phyloP scores from a whole-genome alignment of 129 eudicot species.

The Flaveria brownii region DNA sequence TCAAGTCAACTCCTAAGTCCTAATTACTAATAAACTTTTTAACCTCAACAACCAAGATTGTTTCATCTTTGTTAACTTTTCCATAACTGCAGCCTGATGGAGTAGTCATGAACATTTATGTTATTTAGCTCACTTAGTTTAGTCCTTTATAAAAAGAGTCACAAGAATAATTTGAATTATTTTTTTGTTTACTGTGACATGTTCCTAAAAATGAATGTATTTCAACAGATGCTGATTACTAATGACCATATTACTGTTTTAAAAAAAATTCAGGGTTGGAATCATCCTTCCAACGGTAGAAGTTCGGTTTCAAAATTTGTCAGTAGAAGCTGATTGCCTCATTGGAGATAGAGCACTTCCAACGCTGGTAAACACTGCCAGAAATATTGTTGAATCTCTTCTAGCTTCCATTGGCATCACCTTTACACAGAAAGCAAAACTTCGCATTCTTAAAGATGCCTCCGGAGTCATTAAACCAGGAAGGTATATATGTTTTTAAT shows the following conservation, averaged over 20 bases:
- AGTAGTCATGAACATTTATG: no score
- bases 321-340: neutral
- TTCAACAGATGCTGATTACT: neutral
- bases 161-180: no score
- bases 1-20: no score
- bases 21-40: no score
- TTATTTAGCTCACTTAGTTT: no score
- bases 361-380: neutral
- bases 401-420: neutral
- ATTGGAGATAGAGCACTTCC: neutral
- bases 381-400: neutral
- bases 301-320: neutral
- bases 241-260: no score
- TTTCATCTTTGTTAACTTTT: no score
- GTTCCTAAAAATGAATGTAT: no score
- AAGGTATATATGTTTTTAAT: neutral
- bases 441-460: neutral
- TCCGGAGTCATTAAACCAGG: neutral
- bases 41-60: no score
- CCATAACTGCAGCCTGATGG: no score
- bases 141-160: no score
- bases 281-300: neutral
- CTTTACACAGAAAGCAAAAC: neutral
- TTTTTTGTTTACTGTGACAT: no score
- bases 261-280: neutral